A percentile compares a stretch with the other conserved stretches of the same genome.
These are phyloP conservation scores for Salvia miltiorrhiza DNA, from an alignment of 257 asterid species.

Conservation along the genomic window DNA sequence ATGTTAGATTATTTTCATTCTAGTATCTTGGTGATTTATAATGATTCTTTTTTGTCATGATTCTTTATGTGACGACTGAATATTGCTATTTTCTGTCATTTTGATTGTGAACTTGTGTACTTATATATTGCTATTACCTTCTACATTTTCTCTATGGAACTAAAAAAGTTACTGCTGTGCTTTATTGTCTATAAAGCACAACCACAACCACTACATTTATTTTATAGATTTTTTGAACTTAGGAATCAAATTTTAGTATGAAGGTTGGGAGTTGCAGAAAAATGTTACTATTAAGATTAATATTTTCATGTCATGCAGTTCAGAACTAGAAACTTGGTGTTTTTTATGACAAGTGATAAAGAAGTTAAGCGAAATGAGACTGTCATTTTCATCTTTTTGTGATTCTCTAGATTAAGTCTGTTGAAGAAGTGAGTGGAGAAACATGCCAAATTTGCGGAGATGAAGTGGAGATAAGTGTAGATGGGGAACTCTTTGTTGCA, in stretches of 20 bases:
- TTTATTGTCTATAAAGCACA: not conserved
- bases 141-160: not conserved
- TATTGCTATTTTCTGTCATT: not conserved
- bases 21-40: not conserved
- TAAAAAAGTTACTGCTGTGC: not conserved
- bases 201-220: not conserved
- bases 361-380: conserved; percentile 14
- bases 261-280: not conserved
- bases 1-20: not conserved
- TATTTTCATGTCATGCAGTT: not conserved
- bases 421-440: conserved; percentile 60
- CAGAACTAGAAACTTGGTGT: not conserved
- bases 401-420: conserved; percentile 55
- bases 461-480: conserved; percentile 57
- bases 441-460: conserved; percentile 74
- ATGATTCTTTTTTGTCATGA: not conserved
- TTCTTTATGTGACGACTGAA: not conserved
- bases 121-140: not conserved
- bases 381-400: not conserved
- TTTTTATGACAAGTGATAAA: not conserved
- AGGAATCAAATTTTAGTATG: not conserved
- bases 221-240: not conserved
- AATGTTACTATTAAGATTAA: not conserved
- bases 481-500: conserved; percentile 78
- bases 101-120: not conserved